Percentiles rank a stretch among this genome's conserved stretches.
phyloP scores from a whole-genome alignment of 2,329 filamentous ascomycete species.

The Pseudogymnoascus sp. region DNA sequence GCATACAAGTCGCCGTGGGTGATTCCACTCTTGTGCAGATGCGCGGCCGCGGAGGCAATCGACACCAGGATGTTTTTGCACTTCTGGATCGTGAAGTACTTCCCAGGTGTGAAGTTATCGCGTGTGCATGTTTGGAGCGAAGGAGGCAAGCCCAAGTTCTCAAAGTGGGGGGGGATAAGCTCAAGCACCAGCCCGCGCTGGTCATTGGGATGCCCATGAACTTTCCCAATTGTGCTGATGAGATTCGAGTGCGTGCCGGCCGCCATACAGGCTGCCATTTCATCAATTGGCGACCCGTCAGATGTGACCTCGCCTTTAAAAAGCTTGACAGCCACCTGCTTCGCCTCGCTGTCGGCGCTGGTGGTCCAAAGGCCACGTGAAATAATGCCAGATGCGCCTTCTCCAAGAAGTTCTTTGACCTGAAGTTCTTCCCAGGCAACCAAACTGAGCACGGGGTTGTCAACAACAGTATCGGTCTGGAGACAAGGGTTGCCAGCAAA shows the following conservation, averaged over 20 bases:
- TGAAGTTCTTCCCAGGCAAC: slow-evolving; percentile 35
- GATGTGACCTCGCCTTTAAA: slow-evolving; percentile 40
- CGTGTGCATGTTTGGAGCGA: slow-evolving; percentile 38
- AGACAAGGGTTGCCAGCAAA: slow-evolving; percentile 40
- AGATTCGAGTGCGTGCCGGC: slow-evolving; percentile 39
- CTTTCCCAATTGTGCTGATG: slow-evolving; percentile 36
- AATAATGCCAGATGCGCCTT: slow-evolving; percentile 40
- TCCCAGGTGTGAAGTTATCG: slow-evolving; percentile 32
- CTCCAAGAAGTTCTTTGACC: slow-evolving; percentile 33
- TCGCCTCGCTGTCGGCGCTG: slow-evolving; percentile 19
- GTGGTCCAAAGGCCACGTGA: slow-evolving; percentile 32
- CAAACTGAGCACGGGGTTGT: slow-evolving; percentile 26
- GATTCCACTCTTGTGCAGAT: slow-evolving; percentile 37
- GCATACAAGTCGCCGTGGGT: slow-evolving; percentile 40
- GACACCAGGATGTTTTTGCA: slow-evolving; percentile 32
- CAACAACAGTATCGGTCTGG: slow-evolving; percentile 11
- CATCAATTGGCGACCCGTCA: slow-evolving; percentile 40
- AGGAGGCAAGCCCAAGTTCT: slow-evolving; percentile 36
- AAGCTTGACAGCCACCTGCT: slow-evolving; percentile 39
- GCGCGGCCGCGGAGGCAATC: slow-evolving; percentile 34
- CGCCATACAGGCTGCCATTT: slow-evolving; percentile 38
- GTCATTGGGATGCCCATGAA: slow-evolving; percentile 33
- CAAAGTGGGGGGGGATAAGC: slow-evolving; percentile 36
- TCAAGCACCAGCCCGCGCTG: slow-evolving; percentile 38
- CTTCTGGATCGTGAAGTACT: slow-evolving; percentile 24